Evolutionary conservation across 2,329 filamentous ascomycete genomes (phyloP).

Genomic region (Ciborinia camelliae): DNA sequence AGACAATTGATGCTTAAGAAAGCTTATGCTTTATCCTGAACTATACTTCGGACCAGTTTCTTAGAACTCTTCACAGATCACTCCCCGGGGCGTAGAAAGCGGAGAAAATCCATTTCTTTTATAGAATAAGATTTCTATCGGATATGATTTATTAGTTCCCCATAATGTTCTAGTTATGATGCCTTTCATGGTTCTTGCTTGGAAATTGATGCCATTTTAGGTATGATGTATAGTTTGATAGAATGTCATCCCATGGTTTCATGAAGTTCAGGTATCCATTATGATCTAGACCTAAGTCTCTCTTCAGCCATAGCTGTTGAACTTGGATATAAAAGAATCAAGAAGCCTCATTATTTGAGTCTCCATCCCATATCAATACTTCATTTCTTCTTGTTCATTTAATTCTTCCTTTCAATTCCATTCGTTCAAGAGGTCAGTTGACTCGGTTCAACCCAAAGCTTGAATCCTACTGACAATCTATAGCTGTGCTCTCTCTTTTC

Average conservation of each 20-base stretch:
- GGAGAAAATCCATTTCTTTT: background rate
- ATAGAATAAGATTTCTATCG: background rate
- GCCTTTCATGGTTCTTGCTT: background rate
- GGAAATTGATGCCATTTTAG: background rate
- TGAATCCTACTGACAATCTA: constrained; percentile 23
- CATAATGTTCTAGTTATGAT: constrained; percentile 1
- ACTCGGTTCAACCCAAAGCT: background rate
- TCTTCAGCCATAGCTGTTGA: background rate
- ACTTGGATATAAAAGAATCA: constrained; percentile 7
- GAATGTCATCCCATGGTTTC: constrained; percentile 20
- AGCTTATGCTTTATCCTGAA: background rate
- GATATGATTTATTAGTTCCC: background rate
- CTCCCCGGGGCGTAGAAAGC: background rate
- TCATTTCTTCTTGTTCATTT: constrained; percentile 19
- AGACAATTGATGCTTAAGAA: constrained; percentile 8
- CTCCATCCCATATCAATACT: constrained; percentile 28
- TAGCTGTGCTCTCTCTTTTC: constrained; percentile 34
- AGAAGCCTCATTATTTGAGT: background rate
- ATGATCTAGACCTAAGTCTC: background rate
- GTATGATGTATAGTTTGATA: background rate
- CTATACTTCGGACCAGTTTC: background rate
- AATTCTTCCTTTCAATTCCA: background rate
- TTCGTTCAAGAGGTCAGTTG: constrained; percentile 31
- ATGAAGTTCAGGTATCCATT: background rate
- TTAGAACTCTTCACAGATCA: background rate